These are phyloP conservation scores for Smittium culicis DNA, from an alignment of 371 early-diverging fungal genomes.

Conservation along the genomic window DNA sequence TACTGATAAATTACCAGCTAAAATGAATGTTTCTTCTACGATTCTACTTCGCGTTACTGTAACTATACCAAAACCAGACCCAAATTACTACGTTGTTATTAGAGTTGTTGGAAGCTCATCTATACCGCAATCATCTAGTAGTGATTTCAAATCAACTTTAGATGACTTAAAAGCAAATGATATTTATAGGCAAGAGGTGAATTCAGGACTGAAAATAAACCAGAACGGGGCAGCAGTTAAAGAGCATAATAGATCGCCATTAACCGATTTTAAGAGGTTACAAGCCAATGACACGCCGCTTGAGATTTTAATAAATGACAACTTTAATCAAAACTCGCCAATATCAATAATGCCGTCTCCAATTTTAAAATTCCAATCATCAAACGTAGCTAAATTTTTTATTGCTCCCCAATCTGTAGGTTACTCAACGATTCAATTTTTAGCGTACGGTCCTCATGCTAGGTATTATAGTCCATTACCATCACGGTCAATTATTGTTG, in stretches of 20 bases:
- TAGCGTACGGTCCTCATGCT: slow-evolving; percentile 26
- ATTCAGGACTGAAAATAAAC: background rate
- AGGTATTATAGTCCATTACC: slow-evolving; percentile 34
- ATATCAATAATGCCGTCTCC: slow-evolving; percentile 21
- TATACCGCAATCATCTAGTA: background rate
- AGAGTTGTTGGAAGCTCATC: slow-evolving; percentile 15
- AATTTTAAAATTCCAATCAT: slow-evolving; percentile 19
- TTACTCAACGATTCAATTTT: slow-evolving; percentile 29
- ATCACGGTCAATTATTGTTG: slow-evolving; percentile 26
- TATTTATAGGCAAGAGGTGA: background rate
- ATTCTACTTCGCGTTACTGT: slow-evolving; percentile 29
- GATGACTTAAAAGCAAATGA: background rate
- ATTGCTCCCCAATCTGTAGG: slow-evolving; percentile 28
- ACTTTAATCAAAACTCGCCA: slow-evolving; percentile 10
- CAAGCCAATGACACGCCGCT: background rate
- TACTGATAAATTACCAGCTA: slow-evolving; percentile 32
- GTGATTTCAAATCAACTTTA: no score
- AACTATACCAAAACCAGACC: slow-evolving; percentile 27
- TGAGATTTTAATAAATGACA: slow-evolving; percentile 3
- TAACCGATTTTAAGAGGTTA: background rate
- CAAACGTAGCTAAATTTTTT: slow-evolving; percentile 23
- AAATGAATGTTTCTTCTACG: slow-evolving; percentile 26
- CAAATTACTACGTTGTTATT: slow-evolving; percentile 20
- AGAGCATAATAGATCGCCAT: background rate
- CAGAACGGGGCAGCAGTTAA: background rate